phyloP scores from a whole-genome alignment of 805 yeast genomes.

The Kockiozyma suomiensis region DNA sequence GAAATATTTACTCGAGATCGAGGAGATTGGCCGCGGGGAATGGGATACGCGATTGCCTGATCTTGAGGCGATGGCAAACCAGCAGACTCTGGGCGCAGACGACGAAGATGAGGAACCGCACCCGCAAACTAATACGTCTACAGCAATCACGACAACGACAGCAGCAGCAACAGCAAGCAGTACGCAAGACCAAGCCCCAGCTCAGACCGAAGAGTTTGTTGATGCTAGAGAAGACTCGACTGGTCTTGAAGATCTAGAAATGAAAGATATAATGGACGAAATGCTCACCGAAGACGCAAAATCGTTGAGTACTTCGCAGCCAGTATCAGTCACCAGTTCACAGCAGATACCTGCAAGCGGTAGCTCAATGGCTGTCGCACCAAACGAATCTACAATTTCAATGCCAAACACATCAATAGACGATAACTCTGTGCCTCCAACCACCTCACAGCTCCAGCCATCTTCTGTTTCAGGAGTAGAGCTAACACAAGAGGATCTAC shows the following conservation, averaged over 20 bases:
- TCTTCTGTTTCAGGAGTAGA: neutral
- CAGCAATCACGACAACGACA: neutral
- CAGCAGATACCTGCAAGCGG: neutral
- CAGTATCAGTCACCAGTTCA: neutral
- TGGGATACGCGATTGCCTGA: conserved; percentile 45
- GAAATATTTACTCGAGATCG: conserved; percentile 45
- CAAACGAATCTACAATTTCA: conserved; percentile 20
- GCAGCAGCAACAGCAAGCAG: neutral
- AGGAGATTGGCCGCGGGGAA: conserved; percentile 48
- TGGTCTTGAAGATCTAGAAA: conserved; percentile 27
- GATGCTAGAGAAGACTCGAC: conserved; percentile 12
- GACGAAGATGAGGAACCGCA: conserved; percentile 13
- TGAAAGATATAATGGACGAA: conserved; percentile 24
- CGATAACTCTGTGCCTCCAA: neutral
- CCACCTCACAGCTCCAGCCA: neutral
- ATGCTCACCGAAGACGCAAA: conserved; percentile 14
- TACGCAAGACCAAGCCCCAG: conserved; percentile 17
- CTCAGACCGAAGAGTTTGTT: conserved; percentile 17
- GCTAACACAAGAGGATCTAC: conserved; percentile 4
- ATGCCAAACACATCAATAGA: conserved; percentile 2
- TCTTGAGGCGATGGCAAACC: conserved; percentile 15
- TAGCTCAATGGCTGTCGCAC: conserved; percentile 17
- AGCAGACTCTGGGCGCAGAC: neutral
- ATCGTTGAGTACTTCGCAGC: neutral
- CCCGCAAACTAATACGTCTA: neutral